Evolutionary conservation across 2,329 filamentous ascomycete genomes (phyloP), one percentile per base, ranked within the genome.

Genomic region (Cucurbitaria berberidis): DNA sequence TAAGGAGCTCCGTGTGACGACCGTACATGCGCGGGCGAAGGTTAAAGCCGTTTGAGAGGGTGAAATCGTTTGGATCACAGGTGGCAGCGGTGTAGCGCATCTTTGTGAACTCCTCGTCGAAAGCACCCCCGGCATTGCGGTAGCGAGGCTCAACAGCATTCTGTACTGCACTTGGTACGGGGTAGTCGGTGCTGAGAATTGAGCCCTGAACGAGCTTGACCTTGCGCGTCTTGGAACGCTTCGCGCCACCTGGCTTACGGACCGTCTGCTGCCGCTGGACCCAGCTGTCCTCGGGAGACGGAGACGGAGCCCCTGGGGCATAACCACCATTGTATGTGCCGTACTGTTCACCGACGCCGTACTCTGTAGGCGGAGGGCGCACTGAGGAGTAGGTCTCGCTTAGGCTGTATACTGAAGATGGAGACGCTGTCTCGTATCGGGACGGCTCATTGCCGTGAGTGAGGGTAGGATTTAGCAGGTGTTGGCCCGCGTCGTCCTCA

Each of bases 11-110:
- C 5, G 95, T 98, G 77, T 98, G 95, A 68, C 95, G 86, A 84
- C 98, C 98, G 81, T 98, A 98, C 93, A 98, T 98, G 66, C 92
- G 89, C 40, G 95, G 92, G 44, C 95, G 90, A 76, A 99, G 84
- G 81, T 98, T 96, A 83, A 98, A 99, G 72, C 95, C 95, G 76
- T 99, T 99, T 83, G 97, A 96, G 63, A 99, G 84, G 2, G 93
- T 98, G 77, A 98, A 99, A 73, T 99, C 95, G 76, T 97, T 96
- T 61, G 95, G 95, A 76, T 98, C 95, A 78, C 95, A 98, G 22
- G 93, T 98, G 16, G 95, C 95, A 45, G 95, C 95, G 16, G 95
- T 98, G 80, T 99, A 98, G 79, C 95, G 88, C 91, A 99, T 95
- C 79, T 97, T 96, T 55, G 92, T 89, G 76, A 99, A 99, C 78